Evolutionary conservation across 2,329 filamentous ascomycete species (phyloP).

Genomic region (Diaporthe citriasiana): DNA sequence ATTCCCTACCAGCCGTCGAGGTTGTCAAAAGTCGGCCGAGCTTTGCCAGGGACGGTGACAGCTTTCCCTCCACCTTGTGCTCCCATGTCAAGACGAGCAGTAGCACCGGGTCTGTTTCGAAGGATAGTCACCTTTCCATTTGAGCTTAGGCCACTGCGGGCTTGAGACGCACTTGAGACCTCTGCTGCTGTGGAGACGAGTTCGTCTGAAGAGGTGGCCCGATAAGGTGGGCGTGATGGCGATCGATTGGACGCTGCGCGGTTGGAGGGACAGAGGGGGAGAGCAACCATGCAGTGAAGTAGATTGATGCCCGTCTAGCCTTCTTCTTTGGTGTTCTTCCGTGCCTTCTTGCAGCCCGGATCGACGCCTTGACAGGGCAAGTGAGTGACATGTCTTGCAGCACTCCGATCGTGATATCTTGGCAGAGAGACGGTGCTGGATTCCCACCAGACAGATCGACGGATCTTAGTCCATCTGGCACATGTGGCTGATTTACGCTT

Average conservation of each 20-base stretch:
- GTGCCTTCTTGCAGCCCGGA: constrained; percentile 15
- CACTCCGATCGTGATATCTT: constrained; percentile 20
- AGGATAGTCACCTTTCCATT: constrained; percentile 24
- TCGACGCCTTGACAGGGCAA: constrained; percentile 26
- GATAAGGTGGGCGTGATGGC: constrained; percentile 22
- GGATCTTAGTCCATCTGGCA: neutral
- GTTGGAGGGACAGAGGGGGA: constrained; percentile 9
- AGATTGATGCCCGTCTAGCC: neutral
- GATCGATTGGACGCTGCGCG: constrained; percentile 29
- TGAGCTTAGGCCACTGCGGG: constrained; percentile 24
- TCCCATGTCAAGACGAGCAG: constrained; percentile 6
- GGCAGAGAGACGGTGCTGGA: constrained; percentile 1
- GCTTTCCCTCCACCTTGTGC: neutral
- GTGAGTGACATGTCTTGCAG: constrained; percentile 1
- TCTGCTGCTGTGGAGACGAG: constrained; percentile 27
- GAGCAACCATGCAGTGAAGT: constrained; percentile 10
- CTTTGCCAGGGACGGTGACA: constrained; percentile 11
- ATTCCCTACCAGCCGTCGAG: neutral
- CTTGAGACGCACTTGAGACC: constrained; percentile 35
- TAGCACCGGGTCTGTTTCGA: constrained; percentile 24
- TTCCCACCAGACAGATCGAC: constrained; percentile 9
- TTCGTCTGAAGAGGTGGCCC: constrained; percentile 32
- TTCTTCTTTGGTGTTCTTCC: constrained; percentile 31
- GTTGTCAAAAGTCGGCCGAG: constrained; percentile 14
- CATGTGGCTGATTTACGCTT: constrained; percentile 11